Conservation (phyloP, 176 grass and related monocot species). For the Musa acuminata region DNA sequence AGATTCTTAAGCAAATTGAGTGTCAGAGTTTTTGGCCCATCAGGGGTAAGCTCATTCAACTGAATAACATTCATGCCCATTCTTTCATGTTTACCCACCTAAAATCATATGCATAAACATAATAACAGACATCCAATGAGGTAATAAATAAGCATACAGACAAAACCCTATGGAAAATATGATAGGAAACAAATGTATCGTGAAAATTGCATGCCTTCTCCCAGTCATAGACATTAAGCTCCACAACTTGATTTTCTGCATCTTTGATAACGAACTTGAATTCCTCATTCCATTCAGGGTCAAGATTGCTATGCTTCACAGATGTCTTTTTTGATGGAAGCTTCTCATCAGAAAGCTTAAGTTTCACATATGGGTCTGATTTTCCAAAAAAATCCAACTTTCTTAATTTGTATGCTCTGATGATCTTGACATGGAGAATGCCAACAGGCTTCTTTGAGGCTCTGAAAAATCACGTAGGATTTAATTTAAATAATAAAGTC, state of each 20-base stretch:
- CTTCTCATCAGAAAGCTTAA: constrained; percentile 74
- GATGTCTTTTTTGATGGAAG: constrained; percentile 82
- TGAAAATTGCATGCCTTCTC: constrained; percentile 47
- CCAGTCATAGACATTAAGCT: constrained; percentile 80
- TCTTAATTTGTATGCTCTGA: constrained; percentile 61
- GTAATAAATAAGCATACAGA: background rate
- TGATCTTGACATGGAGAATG: constrained; percentile 63
- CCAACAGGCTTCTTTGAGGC: constrained; percentile 80
- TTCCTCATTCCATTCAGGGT: constrained; percentile 88
- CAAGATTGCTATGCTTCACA: constrained; percentile 76
- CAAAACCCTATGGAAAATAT: background rate
- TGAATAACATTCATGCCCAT: constrained; percentile 67
- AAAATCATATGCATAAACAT: background rate
- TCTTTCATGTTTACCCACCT: constrained; percentile 78
- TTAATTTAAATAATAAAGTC: background rate
- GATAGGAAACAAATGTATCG: background rate
- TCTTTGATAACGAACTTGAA: constrained; percentile 77
- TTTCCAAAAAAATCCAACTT: constrained; percentile 89
- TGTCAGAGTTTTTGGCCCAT: constrained; percentile 52
- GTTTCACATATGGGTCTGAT: constrained; percentile 92
- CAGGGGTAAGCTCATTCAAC: constrained; percentile 53
- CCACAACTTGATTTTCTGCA: constrained; percentile 64
- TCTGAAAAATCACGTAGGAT: constrained; percentile 34
- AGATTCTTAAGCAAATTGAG: constrained; percentile 75
- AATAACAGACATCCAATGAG: background rate